These are phyloP conservation scores for Aureococcus anophagefferens DNA, from an alignment of 108 stramenopile species.

Conservation along the genomic window DNA sequence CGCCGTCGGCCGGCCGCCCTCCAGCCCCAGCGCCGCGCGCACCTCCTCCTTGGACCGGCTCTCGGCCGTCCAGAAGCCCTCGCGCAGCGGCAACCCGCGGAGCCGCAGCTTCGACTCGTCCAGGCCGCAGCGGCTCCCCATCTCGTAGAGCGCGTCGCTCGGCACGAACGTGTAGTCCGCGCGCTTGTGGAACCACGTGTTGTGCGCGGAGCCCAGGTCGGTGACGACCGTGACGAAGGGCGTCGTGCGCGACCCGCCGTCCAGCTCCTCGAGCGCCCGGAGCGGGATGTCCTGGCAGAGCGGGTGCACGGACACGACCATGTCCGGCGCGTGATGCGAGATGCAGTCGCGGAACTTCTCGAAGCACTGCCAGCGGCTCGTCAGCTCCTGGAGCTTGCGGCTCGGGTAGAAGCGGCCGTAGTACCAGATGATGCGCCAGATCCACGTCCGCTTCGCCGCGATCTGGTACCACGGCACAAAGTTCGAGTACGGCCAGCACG, in stretches of 20 bases:
- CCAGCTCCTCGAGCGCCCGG: conserved; percentile 50
- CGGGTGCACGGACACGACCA: conserved; percentile 92
- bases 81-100: conserved; percentile 84
- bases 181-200: conserved; percentile 76
- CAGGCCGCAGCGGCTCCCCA: conserved; percentile 49
- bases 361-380: conserved; percentile 16
- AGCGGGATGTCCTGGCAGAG: conserved; percentile 80
- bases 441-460: conserved; percentile 64
- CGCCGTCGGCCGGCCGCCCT: conserved; percentile 7
- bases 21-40: neutral
- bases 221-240: conserved; percentile 95
- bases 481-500: conserved; percentile 31
- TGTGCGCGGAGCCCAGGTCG: conserved; percentile 85
- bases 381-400: conserved; percentile 21
- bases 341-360: conserved; percentile 12
- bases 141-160: conserved; percentile 55
- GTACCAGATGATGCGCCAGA: conserved; percentile 67
- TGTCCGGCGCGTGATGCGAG: conserved; percentile 42
- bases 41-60: neutral
- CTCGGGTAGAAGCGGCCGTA: conserved; percentile 31
- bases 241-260: conserved; percentile 32
- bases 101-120: conserved; percentile 58
- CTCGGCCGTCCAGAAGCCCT: conserved; percentile 66
- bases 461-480: conserved; percentile 58
- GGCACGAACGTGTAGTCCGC: conserved; percentile 87